Evolutionary conservation across 2,329 filamentous ascomycete genomes (phyloP).

Genomic region (Dothiorella sarmentorum): DNA sequence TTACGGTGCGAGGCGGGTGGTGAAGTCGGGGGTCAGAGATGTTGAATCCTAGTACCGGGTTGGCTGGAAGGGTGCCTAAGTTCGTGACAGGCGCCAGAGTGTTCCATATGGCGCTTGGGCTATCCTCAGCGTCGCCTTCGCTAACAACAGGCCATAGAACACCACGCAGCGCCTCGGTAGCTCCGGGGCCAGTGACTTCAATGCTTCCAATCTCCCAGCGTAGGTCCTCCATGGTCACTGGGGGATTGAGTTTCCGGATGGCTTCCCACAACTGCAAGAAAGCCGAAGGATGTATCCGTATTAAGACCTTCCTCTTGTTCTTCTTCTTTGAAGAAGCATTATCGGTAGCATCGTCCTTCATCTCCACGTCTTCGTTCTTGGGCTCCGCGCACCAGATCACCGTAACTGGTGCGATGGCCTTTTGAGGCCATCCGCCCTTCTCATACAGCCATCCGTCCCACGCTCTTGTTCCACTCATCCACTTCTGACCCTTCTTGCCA

Average conservation of each 20-base stretch:
- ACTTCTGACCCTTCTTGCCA: constrained; percentile 64
- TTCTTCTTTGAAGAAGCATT: constrained; percentile 31
- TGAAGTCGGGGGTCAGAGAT: constrained; percentile 75
- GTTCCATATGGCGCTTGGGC: constrained; percentile 35
- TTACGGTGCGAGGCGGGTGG: constrained; percentile 64
- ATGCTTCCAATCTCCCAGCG: constrained; percentile 72
- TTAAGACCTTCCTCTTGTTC: constrained; percentile 55
- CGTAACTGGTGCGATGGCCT: constrained; percentile 65
- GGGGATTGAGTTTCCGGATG: constrained; percentile 55
- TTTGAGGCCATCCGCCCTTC: constrained; percentile 48
- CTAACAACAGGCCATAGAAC: constrained; percentile 54
- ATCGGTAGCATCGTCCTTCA: constrained; percentile 20
- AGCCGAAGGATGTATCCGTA: constrained; percentile 79
- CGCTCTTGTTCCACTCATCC: constrained; percentile 61
- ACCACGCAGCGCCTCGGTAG: constrained; percentile 72
- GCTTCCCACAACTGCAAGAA: constrained; percentile 68
- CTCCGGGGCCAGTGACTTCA: constrained; percentile 67
- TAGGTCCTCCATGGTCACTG: constrained; percentile 63
- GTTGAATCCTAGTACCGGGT: constrained; percentile 68
- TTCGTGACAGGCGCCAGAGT: constrained; percentile 30
- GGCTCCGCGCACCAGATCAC: constrained; percentile 67
- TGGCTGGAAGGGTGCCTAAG: constrained; percentile 64
- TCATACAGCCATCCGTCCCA: constrained; percentile 59
- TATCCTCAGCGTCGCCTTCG: constrained; percentile 23
- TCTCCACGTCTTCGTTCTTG: constrained; percentile 19